Evolutionary conservation across 75 land plant species (phyloP), one percentile per base, ranked within the genome.

Genomic region (Cryptomeria japonica): DNA sequence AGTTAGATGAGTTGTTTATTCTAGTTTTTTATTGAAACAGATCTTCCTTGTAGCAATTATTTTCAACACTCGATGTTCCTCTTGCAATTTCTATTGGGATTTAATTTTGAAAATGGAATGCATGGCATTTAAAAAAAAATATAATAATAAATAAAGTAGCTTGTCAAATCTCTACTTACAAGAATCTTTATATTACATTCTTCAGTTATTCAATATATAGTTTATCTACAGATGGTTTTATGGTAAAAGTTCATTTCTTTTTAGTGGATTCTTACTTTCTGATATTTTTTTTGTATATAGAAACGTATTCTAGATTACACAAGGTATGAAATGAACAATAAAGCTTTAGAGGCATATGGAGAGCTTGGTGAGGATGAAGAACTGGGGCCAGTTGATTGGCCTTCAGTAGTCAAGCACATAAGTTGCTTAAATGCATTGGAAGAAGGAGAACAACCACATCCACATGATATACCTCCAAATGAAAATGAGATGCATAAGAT

Each of bases 371-470:
- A 98, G 85, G 99, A 98, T 92, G 97, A 98, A 70, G 99, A 97
- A 88, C 87, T 98, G 12, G 99, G 99, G 39, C 99, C 99, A 83
- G 94, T 96, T 87, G 99, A 98, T 86, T 98, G 99, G 99, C 90
- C 90, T 31, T 96, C 96, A 22, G 96, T 98, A 11, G 88, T 87
- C 53, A 92, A 89, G 84, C 95, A 94, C 87, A 96, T 97, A 32
- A 89, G 91, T 85, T 92, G 97, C 88, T 92, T 98, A 87, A 85
- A 88, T 85, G 56, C 93, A 56, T 34, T 90, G 84, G 95, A 94
- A 38, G 95, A 92, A 32, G 95, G 89, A 80, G 90, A 58, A 2
- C 90, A 44, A 15, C 84, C 58, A 1, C 99, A 95, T 90, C 95
- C 95, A 75, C 95, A 98, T 89, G 86, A 34, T 84, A 34, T 85